Percentiles rank a stretch among this genome's conserved stretches.
These are phyloP conservation scores for Ganoderma meredithae DNA, from an alignment of 1,284 basidiomycete genomes.

Conservation along the genomic window DNA sequence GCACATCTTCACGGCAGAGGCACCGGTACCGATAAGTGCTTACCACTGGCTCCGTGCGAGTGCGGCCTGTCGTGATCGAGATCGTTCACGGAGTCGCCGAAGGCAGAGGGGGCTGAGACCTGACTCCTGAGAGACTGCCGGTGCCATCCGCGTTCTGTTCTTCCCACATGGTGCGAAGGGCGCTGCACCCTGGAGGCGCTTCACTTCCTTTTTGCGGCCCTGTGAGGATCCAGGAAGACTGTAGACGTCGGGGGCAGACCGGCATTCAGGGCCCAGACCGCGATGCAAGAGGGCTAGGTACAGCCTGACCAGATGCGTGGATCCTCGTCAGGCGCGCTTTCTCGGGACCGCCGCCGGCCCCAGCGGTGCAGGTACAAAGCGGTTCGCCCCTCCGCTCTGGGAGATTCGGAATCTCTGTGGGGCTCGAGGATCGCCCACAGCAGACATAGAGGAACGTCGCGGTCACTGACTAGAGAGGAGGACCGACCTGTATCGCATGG, in stretches of 20 bases:
- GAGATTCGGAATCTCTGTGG: neutral
- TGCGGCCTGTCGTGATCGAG: neutral
- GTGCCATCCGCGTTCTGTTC: neutral
- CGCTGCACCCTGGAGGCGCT: neutral
- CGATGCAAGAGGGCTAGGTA: neutral
- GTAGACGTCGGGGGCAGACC: neutral
- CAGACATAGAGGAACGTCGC: neutral
- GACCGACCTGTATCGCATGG: neutral
- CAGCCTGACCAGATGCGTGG: neutral
- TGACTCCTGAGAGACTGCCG: neutral
- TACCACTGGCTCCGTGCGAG: neutral
- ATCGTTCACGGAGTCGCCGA: neutral
- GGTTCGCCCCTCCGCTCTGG: neutral
- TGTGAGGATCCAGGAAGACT: neutral
- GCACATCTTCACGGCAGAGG: neutral
- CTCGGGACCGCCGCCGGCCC: neutral
- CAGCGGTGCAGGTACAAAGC: neutral
- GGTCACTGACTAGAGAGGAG: neutral
- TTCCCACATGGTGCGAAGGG: constrained; percentile 4
- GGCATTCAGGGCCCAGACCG: neutral
- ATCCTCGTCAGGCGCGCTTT: neutral
- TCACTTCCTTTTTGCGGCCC: neutral
- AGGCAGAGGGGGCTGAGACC: neutral
- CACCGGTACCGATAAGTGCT: too few relatives aligned
- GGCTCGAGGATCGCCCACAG: neutral